Conservation (phyloP, 208 protist species). For the Acanthamoeba sp. region DNA sequence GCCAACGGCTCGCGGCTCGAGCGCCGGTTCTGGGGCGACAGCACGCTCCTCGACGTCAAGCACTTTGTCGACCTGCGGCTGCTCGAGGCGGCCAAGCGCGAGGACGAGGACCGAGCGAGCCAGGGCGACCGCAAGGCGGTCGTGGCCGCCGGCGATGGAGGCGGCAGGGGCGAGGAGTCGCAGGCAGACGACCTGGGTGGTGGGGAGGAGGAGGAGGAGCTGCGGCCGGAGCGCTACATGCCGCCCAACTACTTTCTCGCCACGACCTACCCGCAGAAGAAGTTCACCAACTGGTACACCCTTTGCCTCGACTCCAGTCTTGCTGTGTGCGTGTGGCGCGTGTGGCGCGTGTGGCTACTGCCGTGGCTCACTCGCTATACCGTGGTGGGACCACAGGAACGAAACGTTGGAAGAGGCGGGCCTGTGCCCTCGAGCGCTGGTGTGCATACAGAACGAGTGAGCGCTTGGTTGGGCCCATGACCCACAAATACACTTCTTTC, state of each 20-base stretch:
- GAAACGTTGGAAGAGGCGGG: background rate
- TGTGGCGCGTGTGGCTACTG: background rate
- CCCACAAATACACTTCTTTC: too few relatives aligned
- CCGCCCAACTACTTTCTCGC: background rate
- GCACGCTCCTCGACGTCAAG: constrained; percentile 8
- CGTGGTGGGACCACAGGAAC: background rate
- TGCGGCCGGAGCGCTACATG: background rate
- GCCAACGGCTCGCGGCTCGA: background rate
- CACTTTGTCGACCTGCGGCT: constrained; percentile 21
- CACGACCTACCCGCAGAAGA: constrained; percentile 35
- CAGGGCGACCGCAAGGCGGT: background rate
- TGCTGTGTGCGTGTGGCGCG: background rate
- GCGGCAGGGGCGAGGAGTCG: background rate
- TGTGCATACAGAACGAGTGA: background rate
- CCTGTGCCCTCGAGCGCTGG: background rate
- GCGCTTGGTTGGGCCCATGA: too few relatives aligned
- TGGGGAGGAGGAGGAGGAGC: background rate
- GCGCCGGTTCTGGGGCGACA: constrained; percentile 18
- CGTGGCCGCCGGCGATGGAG: background rate
- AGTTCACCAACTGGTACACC: background rate
- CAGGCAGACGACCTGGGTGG: background rate
- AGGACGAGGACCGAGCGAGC: background rate
- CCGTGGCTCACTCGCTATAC: background rate
- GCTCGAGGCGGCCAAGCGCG: background rate
- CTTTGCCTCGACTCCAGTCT: background rate